Percentiles rank a stretch among this genome's conserved stretches.
Evolutionary conservation across 768 basidiomycete genomes (phyloP).

Genomic region (Termitomyces sp.): DNA sequence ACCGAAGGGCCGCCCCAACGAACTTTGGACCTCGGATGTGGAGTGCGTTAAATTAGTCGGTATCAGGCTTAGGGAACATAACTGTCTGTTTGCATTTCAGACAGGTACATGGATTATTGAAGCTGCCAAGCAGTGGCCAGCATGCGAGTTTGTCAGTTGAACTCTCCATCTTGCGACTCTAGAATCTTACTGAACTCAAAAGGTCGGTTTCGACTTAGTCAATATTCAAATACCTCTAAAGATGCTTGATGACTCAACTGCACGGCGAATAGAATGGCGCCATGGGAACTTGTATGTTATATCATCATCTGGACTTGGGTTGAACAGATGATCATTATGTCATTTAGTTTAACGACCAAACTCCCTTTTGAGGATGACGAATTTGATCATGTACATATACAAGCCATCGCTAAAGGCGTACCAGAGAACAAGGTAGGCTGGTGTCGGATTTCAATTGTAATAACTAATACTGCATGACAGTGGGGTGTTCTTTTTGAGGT

Average conservation of each 20-base stretch:
- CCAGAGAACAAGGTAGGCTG: conserved; percentile 67
- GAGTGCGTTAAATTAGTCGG: conserved; percentile 39
- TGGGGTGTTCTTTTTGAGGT: conserved; percentile 70
- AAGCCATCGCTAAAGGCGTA: conserved; percentile 57
- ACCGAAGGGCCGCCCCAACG: conserved; percentile 42
- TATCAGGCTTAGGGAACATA: background rate
- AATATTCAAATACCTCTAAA: conserved; percentile 62
- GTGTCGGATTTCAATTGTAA: background rate
- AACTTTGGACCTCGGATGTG: conserved; percentile 69
- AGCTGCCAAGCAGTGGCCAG: conserved; percentile 66
- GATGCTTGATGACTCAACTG: conserved; percentile 44
- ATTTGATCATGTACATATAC: conserved; percentile 78
- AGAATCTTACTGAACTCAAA: background rate
- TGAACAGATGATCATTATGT: background rate
- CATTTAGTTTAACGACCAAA: conserved; percentile 61
- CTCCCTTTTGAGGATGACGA: conserved; percentile 80
- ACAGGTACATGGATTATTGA: conserved; percentile 69
- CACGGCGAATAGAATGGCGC: conserved; percentile 60
- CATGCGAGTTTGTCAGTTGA: conserved; percentile 51
- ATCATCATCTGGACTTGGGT: background rate
- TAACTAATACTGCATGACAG: conserved; percentile 25
- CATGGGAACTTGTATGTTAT: conserved; percentile 69
- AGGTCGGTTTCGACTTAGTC: conserved; percentile 80
- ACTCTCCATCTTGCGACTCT: background rate
- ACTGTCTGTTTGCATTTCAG: conserved; percentile 25